phyloP scores from a whole-genome alignment of 495 filamentous ascomycete species.

The Xylaria cubensis region DNA sequence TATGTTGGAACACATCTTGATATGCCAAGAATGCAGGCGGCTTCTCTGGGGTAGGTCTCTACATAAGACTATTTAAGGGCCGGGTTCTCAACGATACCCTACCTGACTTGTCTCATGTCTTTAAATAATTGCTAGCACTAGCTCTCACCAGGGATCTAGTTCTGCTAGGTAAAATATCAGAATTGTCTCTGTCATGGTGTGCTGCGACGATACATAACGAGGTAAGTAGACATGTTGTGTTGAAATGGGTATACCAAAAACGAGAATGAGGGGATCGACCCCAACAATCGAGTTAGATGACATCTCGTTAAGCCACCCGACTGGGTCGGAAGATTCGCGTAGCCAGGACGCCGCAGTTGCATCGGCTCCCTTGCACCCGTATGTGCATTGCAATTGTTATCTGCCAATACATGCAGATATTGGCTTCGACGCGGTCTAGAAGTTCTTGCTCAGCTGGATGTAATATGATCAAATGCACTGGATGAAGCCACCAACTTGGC shows the following conservation, averaged over 20 bases:
- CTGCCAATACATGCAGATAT: not conserved
- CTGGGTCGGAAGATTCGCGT: constrained; percentile 25
- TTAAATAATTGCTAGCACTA: not conserved
- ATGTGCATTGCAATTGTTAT: not conserved
- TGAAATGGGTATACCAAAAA: not conserved
- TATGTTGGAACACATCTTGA: constrained; percentile 20
- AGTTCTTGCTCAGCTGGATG: not conserved
- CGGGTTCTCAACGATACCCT: not conserved
- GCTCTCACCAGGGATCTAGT: not conserved
- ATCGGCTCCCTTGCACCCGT: not conserved
- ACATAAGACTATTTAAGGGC: not conserved
- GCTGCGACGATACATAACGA: not conserved
- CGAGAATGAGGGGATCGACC: not conserved
- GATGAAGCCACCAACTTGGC: not conserved
- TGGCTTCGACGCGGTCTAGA: not conserved
- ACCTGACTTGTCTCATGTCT: not conserved
- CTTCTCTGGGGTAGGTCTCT: constrained; percentile 10
- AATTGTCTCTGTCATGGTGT: not conserved
- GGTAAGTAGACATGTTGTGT: not conserved
- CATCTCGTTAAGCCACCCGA: constrained; percentile 26
- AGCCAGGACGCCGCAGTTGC: constrained; percentile 15
- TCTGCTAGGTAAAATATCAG: not conserved
- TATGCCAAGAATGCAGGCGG: constrained; percentile 19
- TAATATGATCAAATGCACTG: not conserved
- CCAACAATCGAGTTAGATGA: not conserved